A percentile compares a stretch with the other conserved stretches of the same genome.
Conservation (phyloP, 345 rosid species). For the Barbarea vulgaris region DNA sequence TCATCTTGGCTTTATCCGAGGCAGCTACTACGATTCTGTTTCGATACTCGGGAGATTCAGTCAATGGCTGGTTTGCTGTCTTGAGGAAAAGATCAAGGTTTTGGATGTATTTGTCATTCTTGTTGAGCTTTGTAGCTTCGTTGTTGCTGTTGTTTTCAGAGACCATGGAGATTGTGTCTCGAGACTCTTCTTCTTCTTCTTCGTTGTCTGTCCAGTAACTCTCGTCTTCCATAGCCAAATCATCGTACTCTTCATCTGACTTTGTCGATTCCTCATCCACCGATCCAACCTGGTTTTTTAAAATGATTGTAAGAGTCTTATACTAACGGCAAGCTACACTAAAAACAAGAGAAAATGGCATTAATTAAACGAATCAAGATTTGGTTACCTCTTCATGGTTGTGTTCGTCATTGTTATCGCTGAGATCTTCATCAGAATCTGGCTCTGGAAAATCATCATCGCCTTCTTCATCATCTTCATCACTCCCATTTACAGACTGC, state of each 20-base stretch:
- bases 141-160: conserved; percentile 23
- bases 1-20: conserved; percentile 45
- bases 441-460: conserved; percentile 64
- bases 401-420: conserved; percentile 51
- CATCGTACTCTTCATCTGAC: conserved; percentile 95
- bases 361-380: neutral
- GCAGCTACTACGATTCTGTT: conserved; percentile 25
- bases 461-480: conserved; percentile 75
- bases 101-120: conserved; percentile 53
- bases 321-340: neutral
- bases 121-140: conserved; percentile 15
- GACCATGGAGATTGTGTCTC: conserved; percentile 41
- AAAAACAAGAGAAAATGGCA: neutral
- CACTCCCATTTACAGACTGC: conserved; percentile 90
- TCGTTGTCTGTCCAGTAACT: conserved; percentile 63
- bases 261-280: conserved; percentile 94
- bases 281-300: conserved; percentile 67
- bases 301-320: neutral
- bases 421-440: conserved; percentile 87
- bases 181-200: conserved; percentile 54
- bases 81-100: conserved; percentile 63
- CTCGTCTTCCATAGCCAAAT: conserved; percentile 86
- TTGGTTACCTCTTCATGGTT: conserved; percentile 75
- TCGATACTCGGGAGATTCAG: conserved; percentile 44
- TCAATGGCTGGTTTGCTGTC: conserved; percentile 50